Percentiles rank a stretch among this genome's conserved stretches.
Evolutionary conservation across 305 asterid species (phyloP).

Genomic region (Rubia tinctorum): DNA sequence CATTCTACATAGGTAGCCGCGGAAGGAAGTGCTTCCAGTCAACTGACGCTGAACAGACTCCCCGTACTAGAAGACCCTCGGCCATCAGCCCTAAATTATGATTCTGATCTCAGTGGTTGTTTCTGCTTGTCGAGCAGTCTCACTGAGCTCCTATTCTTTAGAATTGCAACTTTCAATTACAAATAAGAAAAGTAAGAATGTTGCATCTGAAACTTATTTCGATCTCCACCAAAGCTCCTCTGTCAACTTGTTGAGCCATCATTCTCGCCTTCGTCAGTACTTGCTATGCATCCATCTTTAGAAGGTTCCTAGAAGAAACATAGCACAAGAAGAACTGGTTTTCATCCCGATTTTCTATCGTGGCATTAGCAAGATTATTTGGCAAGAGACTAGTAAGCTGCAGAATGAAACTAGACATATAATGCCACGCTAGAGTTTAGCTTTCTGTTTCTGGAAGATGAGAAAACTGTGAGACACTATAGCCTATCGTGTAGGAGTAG

Average conservation of each 20-base stretch:
- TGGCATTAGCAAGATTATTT: not conserved
- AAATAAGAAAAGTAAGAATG: too few relatives aligned
- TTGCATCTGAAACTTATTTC: not conserved
- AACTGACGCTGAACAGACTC: too few relatives aligned
- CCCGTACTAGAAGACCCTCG: too few relatives aligned
- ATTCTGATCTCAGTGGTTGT: too few relatives aligned
- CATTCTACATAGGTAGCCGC: too few relatives aligned
- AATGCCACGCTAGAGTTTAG: not conserved
- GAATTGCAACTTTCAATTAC: too few relatives aligned
- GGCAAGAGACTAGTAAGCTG: not conserved
- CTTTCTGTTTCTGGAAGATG: not conserved
- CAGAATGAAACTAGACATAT: not conserved
- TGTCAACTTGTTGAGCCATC: not conserved
- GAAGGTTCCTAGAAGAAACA: constrained; percentile 4
- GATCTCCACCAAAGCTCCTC: not conserved
- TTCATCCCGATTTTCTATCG: not conserved
- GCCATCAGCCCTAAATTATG: too few relatives aligned
- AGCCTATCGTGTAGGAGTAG: not conserved
- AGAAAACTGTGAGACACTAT: not conserved
- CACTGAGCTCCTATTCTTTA: too few relatives aligned
- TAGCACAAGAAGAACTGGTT: not conserved
- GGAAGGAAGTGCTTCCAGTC: too few relatives aligned
- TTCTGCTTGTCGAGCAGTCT: too few relatives aligned
- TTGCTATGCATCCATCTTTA: not conserved
- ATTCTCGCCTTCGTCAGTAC: constrained; percentile 4